Evolutionary conservation across 2,329 filamentous ascomycete species (phyloP).

Genomic region (Pezicula carpinea): DNA sequence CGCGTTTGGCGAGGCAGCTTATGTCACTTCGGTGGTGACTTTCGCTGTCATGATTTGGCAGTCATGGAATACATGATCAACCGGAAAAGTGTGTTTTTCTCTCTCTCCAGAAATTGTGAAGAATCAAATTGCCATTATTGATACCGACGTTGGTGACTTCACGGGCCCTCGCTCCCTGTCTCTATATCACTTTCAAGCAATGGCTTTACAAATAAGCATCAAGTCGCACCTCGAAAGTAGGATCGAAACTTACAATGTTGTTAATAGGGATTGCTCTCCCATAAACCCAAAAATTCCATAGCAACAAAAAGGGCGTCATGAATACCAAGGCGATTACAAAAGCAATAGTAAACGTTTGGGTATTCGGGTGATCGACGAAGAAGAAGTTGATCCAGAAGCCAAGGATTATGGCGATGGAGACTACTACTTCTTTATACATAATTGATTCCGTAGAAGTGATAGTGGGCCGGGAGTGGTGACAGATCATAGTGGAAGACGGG

Average conservation of each 20-base stretch:
- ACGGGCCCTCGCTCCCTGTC: too few species aligned
- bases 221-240: neutral
- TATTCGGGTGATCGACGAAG: slow-evolving; percentile 18
- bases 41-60: slow-evolving; percentile 11
- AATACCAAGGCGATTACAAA: slow-evolving; percentile 13
- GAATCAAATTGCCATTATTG: too few species aligned
- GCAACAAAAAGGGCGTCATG: slow-evolving; percentile 12
- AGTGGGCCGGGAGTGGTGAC: too few species aligned
- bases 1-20: slow-evolving; percentile 10
- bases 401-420: slow-evolving; percentile 16
- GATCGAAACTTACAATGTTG: neutral
- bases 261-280: slow-evolving; percentile 1
- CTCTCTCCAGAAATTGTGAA: neutral
- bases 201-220: slow-evolving; percentile 1
- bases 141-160: too few species aligned
- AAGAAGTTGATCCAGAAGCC: slow-evolving; percentile 17
- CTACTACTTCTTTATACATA: slow-evolving; percentile 20
- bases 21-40: slow-evolving; percentile 10
- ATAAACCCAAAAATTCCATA: slow-evolving; percentile 4
- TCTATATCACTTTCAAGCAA: too few species aligned
- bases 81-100: neutral
- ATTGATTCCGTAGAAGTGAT: too few species aligned
- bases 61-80: slow-evolving; percentile 4
- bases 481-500: too few species aligned
- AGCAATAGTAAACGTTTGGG: slow-evolving; percentile 16